phyloP scores from a whole-genome alignment of 768 basidiomycete species.

The Pleurotus citrinopileatus region DNA sequence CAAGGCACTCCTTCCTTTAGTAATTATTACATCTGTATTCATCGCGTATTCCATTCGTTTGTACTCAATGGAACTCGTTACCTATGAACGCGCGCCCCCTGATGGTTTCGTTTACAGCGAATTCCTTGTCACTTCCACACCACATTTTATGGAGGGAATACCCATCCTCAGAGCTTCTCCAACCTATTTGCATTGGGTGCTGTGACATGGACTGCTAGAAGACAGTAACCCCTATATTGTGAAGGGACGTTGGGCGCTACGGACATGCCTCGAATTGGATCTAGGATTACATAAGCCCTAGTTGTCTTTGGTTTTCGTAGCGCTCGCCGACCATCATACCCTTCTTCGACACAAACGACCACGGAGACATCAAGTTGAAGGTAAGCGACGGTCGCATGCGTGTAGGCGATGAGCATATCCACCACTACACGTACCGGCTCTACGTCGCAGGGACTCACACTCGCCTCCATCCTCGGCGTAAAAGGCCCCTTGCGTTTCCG shows the following conservation, averaged over 20 bases:
- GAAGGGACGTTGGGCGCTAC: no score
- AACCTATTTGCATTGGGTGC: no score
- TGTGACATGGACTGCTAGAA: no score
- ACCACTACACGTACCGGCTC: constrained; percentile 32
- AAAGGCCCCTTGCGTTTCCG: constrained; percentile 62
- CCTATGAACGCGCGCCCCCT: no score
- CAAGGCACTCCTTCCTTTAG: not conserved
- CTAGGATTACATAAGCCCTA: not conserved
- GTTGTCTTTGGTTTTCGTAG: constrained; percentile 8
- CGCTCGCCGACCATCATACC: not conserved
- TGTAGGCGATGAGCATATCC: constrained; percentile 34
- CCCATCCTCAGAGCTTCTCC: no score
- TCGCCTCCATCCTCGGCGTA: constrained; percentile 58
- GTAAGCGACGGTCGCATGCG: constrained; percentile 7
- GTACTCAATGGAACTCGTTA: no score
- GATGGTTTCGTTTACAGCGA: no score
- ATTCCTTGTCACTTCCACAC: no score
- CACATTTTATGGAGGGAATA: no score
- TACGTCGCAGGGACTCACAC: constrained; percentile 26
- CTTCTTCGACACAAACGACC: not conserved
- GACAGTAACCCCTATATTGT: no score
- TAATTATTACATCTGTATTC: not conserved
- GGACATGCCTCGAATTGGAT: no score
- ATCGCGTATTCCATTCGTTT: no score
- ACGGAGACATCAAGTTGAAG: constrained; percentile 6